Percentiles rank a stretch among this genome's conserved stretches.
These are phyloP conservation scores for Kokia cookei DNA, from an alignment of 441 rosid genomes.

Conservation along the genomic window DNA sequence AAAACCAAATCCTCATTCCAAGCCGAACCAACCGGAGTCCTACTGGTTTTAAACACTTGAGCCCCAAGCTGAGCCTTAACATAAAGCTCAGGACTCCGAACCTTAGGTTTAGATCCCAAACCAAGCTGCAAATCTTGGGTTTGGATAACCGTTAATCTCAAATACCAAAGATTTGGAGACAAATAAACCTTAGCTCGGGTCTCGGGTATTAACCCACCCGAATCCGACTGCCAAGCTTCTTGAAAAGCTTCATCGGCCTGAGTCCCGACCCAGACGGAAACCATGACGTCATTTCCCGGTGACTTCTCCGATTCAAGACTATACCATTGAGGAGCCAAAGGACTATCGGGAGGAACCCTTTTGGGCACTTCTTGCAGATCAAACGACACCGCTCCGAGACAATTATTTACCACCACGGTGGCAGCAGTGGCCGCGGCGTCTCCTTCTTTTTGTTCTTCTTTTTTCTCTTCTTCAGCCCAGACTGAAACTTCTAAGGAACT, in stretches of 20 bases:
- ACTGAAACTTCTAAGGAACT: slow-evolving; percentile 65
- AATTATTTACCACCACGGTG: slow-evolving; percentile 23
- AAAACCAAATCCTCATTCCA: slow-evolving; percentile 69
- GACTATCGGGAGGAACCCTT: slow-evolving; percentile 70
- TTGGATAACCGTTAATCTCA: slow-evolving; percentile 75
- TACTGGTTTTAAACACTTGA: slow-evolving; percentile 52
- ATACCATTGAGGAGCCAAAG: slow-evolving; percentile 73
- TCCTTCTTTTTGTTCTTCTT: slow-evolving; percentile 23
- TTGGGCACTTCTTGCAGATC: slow-evolving; percentile 66
- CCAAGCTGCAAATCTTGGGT: slow-evolving; percentile 68
- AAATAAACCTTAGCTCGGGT: slow-evolving; percentile 65
- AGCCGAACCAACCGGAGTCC: slow-evolving; percentile 42
- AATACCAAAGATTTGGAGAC: slow-evolving; percentile 70
- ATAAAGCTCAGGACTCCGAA: slow-evolving; percentile 43
- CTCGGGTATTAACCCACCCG: slow-evolving; percentile 67
- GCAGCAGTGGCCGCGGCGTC: not conserved
- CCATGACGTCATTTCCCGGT: slow-evolving; percentile 60
- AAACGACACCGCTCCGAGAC: slow-evolving; percentile 60
- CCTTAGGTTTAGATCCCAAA: slow-evolving; percentile 45
- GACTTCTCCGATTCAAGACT: slow-evolving; percentile 55
- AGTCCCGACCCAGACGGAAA: slow-evolving; percentile 59
- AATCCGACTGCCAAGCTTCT: slow-evolving; percentile 76
- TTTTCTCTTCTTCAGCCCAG: slow-evolving; percentile 44
- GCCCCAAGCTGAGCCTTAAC: slow-evolving; percentile 63
- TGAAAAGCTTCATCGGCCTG: slow-evolving; percentile 74